A percentile compares a stretch with the other conserved stretches of the same genome.
phyloP scores from a whole-genome alignment of 169 alveolate species.

The Theileria luwenshuni region DNA sequence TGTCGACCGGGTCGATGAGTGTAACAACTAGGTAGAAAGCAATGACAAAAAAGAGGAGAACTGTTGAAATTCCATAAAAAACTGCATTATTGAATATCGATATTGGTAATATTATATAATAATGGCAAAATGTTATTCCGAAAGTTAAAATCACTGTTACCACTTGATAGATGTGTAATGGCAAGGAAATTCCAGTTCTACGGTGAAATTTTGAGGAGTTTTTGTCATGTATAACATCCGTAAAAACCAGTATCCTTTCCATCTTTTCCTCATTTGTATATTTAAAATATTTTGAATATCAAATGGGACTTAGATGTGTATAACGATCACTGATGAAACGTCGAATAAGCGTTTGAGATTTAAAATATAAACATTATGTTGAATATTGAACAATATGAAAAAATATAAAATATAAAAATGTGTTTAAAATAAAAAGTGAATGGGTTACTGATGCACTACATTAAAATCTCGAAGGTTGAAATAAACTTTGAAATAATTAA shows the following conservation, averaged over 20 bases:
- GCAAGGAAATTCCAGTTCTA: slow-evolving; percentile 71
- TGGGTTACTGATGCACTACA: slow-evolving; percentile 13
- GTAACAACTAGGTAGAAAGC: slow-evolving; percentile 69
- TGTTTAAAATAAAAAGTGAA: background rate
- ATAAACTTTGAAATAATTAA: background rate
- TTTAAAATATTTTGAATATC: background rate
- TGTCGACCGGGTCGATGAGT: slow-evolving; percentile 76
- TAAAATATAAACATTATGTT: slow-evolving; percentile 4
- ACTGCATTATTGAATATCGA: slow-evolving; percentile 20
- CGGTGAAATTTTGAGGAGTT: slow-evolving; percentile 49
- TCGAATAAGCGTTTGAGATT: background rate
- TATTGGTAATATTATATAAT: slow-evolving; percentile 20
- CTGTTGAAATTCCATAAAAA: slow-evolving; percentile 4
- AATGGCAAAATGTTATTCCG: slow-evolving; percentile 48
- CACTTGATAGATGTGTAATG: slow-evolving; percentile 72
- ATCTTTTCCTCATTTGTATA: background rate
- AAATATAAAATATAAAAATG: slow-evolving; percentile 9
- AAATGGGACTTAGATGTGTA: slow-evolving; percentile 5
- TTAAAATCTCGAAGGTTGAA: background rate
- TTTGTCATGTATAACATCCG: slow-evolving; percentile 50
- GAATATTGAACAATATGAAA: background rate
- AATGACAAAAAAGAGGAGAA: slow-evolving; percentile 34
- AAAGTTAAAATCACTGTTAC: slow-evolving; percentile 37
- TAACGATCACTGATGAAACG: slow-evolving; percentile 13
- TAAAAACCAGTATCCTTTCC: slow-evolving; percentile 36